A percentile compares a stretch with the other conserved stretches of the same genome.
Evolutionary conservation across 768 basidiomycete species (phyloP).

Genomic region (Grammothele lineata): DNA sequence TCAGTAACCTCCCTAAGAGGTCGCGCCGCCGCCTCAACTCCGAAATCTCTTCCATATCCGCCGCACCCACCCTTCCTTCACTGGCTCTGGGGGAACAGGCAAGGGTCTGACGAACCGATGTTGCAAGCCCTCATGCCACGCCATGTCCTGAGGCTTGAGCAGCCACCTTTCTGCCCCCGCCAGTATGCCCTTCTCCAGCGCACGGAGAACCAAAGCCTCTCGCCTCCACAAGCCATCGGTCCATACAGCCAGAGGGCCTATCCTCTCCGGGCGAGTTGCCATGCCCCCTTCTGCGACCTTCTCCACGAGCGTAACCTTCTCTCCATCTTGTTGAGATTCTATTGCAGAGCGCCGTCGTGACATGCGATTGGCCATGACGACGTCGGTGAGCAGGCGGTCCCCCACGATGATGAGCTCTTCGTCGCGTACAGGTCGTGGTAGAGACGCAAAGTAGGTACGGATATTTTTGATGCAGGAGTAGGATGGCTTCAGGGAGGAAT

Average conservation of each 20-base stretch:
- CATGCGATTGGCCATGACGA: conserved; percentile 82
- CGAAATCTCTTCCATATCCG: conserved; percentile 3
- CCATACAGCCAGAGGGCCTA: conserved; percentile 64
- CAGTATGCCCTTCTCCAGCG: conserved; percentile 51
- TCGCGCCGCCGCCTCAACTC: too few species aligned
- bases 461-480: conserved; percentile 72
- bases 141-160: conserved; percentile 9
- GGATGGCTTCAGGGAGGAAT: conserved; percentile 74
- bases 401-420: conserved; percentile 80
- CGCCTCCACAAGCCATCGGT: conserved; percentile 67
- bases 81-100: background rate
- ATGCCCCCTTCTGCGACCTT: conserved; percentile 2
- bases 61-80: conserved; percentile 6
- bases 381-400: conserved; percentile 90
- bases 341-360: conserved; percentile 14
- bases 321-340: conserved; percentile 9
- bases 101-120: conserved; percentile 11
- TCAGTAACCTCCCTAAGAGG: too few species aligned
- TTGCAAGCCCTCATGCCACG: conserved; percentile 8
- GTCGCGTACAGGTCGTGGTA: conserved; percentile 49
- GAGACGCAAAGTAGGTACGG: conserved; percentile 67
- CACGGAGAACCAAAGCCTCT: conserved; percentile 60
- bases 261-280: background rate
- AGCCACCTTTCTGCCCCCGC: conserved; percentile 39
- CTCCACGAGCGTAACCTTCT: conserved; percentile 1